Conservation (phyloP, 2,329 filamentous ascomycete species). For the Aureobasidium pullulans region DNA sequence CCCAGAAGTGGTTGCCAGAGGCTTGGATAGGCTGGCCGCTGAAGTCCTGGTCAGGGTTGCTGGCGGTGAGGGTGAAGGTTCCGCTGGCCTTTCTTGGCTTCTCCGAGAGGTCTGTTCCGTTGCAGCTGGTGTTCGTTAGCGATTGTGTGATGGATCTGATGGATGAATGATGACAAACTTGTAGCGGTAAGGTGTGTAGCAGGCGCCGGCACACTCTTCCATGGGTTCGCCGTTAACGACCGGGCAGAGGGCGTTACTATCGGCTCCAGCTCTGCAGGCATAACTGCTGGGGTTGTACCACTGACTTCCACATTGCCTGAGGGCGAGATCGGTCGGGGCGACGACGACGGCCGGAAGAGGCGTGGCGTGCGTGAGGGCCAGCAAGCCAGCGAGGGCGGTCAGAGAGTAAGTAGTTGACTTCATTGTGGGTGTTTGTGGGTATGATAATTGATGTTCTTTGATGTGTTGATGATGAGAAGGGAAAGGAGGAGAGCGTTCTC, state of each 20-base stretch:
- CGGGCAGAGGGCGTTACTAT: slow-evolving; percentile 14
- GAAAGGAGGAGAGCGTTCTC: neutral
- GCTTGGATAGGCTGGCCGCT: slow-evolving; percentile 17
- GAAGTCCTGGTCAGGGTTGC: slow-evolving; percentile 14
- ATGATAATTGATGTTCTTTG: neutral
- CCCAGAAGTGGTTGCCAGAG: slow-evolving; percentile 15
- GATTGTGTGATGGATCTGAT: neutral
- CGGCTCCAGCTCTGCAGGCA: slow-evolving; percentile 11
- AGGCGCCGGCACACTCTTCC: slow-evolving; percentile 12
- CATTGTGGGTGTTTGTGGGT: neutral
- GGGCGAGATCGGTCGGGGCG: neutral
- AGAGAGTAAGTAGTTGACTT: neutral
- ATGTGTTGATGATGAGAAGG: neutral
- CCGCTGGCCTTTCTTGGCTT: neutral
- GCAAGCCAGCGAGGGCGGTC: neutral
- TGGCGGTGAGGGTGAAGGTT: slow-evolving; percentile 17
- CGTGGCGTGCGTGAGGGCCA: neutral
- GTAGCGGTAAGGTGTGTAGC: slow-evolving; percentile 14
- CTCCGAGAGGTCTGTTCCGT: neutral
- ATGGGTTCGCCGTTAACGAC: slow-evolving; percentile 15
- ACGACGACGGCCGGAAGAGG: neutral
- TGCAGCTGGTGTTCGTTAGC: slow-evolving; percentile 5
- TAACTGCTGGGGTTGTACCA: slow-evolving; percentile 15
- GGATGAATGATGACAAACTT: neutral
- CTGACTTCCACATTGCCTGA: slow-evolving; percentile 12